Percentiles rank a stretch among this genome's conserved stretches.
phyloP scores from a whole-genome alignment of 169 alveolate species.

The Hepatocystis sp. region DNA sequence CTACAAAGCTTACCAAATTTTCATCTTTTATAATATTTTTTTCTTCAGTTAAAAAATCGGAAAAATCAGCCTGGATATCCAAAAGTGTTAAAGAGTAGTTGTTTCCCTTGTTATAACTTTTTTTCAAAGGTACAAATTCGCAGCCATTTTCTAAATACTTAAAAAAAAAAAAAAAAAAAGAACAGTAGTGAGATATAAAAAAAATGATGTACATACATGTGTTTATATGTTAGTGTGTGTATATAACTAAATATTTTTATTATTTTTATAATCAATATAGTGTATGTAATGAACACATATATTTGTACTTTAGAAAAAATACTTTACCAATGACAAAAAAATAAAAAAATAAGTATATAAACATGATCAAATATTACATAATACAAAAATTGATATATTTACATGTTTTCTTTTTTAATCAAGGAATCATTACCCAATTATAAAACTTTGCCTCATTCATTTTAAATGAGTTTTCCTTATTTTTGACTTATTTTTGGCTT shows the following conservation, averaged over 20 bases:
- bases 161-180: background rate
- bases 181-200: background rate
- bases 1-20: slow-evolving; percentile 22
- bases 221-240: no score
- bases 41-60: slow-evolving; percentile 63
- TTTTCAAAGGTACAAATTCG: slow-evolving; percentile 62
- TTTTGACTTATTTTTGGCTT: no score
- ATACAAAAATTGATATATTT: background rate
- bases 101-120: slow-evolving; percentile 4
- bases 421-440: slow-evolving; percentile 58
- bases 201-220: no score
- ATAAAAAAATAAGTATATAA: no score
- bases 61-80: slow-evolving; percentile 74
- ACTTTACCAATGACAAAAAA: no score
- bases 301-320: no score
- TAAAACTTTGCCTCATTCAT: slow-evolving; percentile 46
- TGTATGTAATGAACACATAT: no score
- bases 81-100: slow-evolving; percentile 39
- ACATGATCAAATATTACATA: background rate
- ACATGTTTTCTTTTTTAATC: slow-evolving; percentile 5
- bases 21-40: slow-evolving; percentile 57
- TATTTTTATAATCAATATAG: no score
- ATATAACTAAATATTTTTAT: no score
- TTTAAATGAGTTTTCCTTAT: slow-evolving; percentile 6
- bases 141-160: slow-evolving; percentile 71